Evolutionary conservation across 176 grass and related monocot genomes (phyloP).

Genomic region (Carex cristatella): DNA sequence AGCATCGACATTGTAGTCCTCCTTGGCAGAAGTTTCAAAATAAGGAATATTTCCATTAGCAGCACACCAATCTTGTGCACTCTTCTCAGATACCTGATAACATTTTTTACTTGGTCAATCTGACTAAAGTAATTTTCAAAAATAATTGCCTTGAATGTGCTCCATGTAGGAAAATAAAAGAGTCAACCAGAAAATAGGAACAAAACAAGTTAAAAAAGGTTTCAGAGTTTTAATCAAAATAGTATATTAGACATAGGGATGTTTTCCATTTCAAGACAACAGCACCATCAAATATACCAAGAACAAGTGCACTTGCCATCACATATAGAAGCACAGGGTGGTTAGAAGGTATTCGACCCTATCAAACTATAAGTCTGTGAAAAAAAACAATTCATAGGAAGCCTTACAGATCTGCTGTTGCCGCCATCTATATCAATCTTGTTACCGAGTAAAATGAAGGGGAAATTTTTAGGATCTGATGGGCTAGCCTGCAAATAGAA

Average conservation of each 20-base stretch:
- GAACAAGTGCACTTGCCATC: not conserved
- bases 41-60: slow-evolving; percentile 86
- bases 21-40: slow-evolving; percentile 90
- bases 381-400: not conserved
- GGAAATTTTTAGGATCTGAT: slow-evolving; percentile 63
- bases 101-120: not conserved
- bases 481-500: slow-evolving; percentile 44
- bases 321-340: not conserved
- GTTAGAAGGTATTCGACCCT: not conserved
- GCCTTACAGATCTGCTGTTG: slow-evolving; percentile 65
- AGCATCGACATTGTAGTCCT: slow-evolving; percentile 78
- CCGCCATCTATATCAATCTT: slow-evolving; percentile 89
- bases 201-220: not conserved
- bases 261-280: not conserved
- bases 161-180: not conserved
- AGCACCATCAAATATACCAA: not conserved
- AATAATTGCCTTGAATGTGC: not conserved
- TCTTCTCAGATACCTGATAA: slow-evolving; percentile 77
- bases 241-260: not conserved
- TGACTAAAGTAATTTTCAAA: not conserved
- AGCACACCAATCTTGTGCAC: slow-evolving; percentile 82
- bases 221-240: not conserved
- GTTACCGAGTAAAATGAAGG: slow-evolving; percentile 88
- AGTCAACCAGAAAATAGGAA: not conserved
- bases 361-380: not conserved